phyloP scores from a whole-genome alignment of 768 basidiomycete species.

The Thelephora ganbajun region DNA sequence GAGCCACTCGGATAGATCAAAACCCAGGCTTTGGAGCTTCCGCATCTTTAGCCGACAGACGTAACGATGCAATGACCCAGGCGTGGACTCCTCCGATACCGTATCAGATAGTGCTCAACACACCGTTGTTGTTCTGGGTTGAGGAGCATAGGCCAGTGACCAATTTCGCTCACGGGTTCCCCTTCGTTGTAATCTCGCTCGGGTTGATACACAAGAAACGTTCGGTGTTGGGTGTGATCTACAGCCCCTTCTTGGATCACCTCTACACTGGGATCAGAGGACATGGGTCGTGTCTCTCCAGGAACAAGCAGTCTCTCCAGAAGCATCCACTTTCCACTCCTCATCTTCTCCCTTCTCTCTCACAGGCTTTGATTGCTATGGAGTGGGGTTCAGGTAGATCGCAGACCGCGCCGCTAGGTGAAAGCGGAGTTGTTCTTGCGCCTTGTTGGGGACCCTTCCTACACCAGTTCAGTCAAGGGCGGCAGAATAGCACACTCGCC shows the following conservation, averaged over 20 bases:
- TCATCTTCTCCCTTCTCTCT: conserved; percentile 51
- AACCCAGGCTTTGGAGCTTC: conserved; percentile 87
- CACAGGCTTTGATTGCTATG: conserved; percentile 54
- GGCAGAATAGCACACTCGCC: conserved; percentile 82
- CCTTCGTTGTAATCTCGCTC: conserved; percentile 82
- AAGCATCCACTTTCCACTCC: conserved; percentile 51
- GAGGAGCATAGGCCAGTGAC: conserved; percentile 90
- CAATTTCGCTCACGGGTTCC: conserved; percentile 79
- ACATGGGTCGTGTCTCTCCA: conserved; percentile 58
- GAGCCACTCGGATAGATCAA: conserved; percentile 96
- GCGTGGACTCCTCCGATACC: conserved; percentile 73
- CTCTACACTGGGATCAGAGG: conserved; percentile 73
- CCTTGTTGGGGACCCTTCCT: conserved; percentile 57
- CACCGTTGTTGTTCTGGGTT: conserved; percentile 92
- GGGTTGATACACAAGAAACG: conserved; percentile 73
- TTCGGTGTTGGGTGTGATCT: conserved; percentile 84
- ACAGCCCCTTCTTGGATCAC: conserved; percentile 83
- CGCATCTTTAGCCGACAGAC: conserved; percentile 86
- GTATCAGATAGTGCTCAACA: conserved; percentile 79
- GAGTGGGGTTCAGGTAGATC: conserved; percentile 85
- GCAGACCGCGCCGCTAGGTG: conserved; percentile 28
- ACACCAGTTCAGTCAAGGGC: conserved; percentile 33
- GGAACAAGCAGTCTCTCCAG: conserved; percentile 20
- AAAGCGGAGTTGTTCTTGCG: conserved; percentile 59
- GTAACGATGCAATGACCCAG: conserved; percentile 89